Conservation (phyloP, 495 filamentous ascomycete species). For the Hypoxylon cercidicola region DNA sequence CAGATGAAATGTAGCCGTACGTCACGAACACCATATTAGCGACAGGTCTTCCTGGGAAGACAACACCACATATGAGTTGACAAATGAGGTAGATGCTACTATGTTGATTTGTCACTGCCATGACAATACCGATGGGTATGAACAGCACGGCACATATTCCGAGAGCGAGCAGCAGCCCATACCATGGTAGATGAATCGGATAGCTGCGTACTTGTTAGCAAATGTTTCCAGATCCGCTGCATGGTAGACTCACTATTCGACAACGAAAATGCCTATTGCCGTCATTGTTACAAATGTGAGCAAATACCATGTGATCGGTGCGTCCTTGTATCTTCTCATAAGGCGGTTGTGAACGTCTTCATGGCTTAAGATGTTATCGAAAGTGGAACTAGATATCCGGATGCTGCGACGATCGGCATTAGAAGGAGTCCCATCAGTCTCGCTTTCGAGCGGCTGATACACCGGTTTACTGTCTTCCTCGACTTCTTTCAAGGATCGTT, state of each 20-base stretch:
- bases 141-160: constrained; percentile 77
- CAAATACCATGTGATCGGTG: constrained; percentile 82
- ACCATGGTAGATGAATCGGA: constrained; percentile 79
- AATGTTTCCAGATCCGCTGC: neutral
- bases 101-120: constrained; percentile 87
- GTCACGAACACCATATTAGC: constrained; percentile 92
- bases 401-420: constrained; percentile 21
- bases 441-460: constrained; percentile 56
- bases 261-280: constrained; percentile 81
- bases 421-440: constrained; percentile 28
- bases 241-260: constrained; percentile 69
- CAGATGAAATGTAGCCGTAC: constrained; percentile 82
- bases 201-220: constrained; percentile 60
- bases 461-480: constrained; percentile 52
- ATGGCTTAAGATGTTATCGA: constrained; percentile 67
- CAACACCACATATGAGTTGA: constrained; percentile 79
- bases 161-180: constrained; percentile 78
- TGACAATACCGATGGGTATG: constrained; percentile 84
- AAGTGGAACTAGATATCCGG: constrained; percentile 51
- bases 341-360: constrained; percentile 84
- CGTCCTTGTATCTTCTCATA: constrained; percentile 79
- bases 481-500: constrained; percentile 60
- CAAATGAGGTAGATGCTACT: constrained; percentile 83
- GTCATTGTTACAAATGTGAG: constrained; percentile 73
- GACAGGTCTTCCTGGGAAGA: constrained; percentile 84